A percentile compares a stretch with the other conserved stretches of the same genome.
These are phyloP conservation scores for Fusarium tuaranense DNA, from an alignment of 2,329 filamentous ascomycete species.

Conservation along the genomic window DNA sequence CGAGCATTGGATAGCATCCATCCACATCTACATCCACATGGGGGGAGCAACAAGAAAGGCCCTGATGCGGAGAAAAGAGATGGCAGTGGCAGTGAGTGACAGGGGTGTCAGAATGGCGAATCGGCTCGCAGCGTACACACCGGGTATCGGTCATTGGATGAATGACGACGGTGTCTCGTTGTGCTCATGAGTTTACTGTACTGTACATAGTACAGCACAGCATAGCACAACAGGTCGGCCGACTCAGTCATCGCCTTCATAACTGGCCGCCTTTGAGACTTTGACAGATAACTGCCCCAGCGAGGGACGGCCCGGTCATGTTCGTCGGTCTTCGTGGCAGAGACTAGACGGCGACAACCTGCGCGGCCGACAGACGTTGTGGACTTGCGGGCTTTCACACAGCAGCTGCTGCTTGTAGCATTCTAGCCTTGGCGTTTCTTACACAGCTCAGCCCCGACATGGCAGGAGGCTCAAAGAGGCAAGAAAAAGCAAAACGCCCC, in stretches of 20 bases:
- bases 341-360: not conserved
- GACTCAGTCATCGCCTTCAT: not conserved
- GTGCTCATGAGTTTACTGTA: not conserved
- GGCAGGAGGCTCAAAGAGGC: conserved; percentile 14
- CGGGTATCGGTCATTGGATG: not conserved
- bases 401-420: not conserved
- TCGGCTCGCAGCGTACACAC: not conserved
- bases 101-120: not conserved
- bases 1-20: not conserved
- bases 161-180: not conserved
- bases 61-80: not conserved
- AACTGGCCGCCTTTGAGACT: conserved; percentile 9
- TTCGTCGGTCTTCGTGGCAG: not conserved
- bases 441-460: not conserved
- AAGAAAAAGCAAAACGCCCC: conserved; percentile 29
- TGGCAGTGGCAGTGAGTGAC: not conserved
- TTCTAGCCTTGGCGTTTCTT: not conserved
- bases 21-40: not conserved
- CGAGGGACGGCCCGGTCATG: conserved; percentile 33
- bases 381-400: not conserved
- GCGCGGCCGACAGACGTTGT: not conserved
- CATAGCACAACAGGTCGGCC: not conserved
- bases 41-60: not conserved
- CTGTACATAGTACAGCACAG: not conserved
- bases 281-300: conserved; percentile 30